Evolutionary conservation across 768 basidiomycete genomes (phyloP).

Genomic region (Suillus subalutaceus): DNA sequence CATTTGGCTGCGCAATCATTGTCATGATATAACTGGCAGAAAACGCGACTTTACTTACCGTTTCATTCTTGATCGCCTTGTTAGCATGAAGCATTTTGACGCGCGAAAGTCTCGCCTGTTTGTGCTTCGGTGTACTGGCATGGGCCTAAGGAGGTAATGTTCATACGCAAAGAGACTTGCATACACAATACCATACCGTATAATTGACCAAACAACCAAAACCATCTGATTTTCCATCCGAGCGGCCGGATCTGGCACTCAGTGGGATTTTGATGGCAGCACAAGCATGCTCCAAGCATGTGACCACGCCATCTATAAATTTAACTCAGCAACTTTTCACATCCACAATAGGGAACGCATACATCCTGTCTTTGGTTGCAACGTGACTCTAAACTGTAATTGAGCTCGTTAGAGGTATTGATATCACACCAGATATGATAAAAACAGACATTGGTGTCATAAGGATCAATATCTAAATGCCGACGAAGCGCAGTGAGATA

Average conservation of each 20-base stretch:
- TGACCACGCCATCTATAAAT: constrained; percentile 42
- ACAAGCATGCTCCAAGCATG: constrained; percentile 54
- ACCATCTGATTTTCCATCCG: constrained; percentile 44
- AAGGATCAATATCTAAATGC: constrained; percentile 19
- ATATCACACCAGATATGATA: neutral
- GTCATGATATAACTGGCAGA: neutral
- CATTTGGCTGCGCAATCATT: constrained; percentile 10
- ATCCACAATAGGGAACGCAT: constrained; percentile 25
- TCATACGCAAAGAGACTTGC: neutral
- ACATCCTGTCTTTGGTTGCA: constrained; percentile 44
- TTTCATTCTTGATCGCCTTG: constrained; percentile 8
- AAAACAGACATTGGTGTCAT: constrained; percentile 25
- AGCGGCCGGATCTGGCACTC: constrained; percentile 25
- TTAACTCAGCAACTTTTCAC: constrained; percentile 9
- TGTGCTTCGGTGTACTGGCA: constrained; percentile 27
- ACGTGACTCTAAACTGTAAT: constrained; percentile 40
- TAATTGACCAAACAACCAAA: constrained; percentile 51
- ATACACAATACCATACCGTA: constrained; percentile 36
- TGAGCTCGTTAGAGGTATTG: constrained; percentile 3
- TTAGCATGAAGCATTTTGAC: constrained; percentile 19
- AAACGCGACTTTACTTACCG: neutral
- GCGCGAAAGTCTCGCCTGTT: constrained; percentile 25
- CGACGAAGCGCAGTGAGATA: constrained; percentile 27
- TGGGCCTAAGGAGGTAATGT: neutral
- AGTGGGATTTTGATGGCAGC: constrained; percentile 36